Evolutionary conservation across 192 early-diverging fungal genomes (phyloP), one percentile per base, ranked within the genome.

Genomic region (Rhizoclosmatium globosum): DNA sequence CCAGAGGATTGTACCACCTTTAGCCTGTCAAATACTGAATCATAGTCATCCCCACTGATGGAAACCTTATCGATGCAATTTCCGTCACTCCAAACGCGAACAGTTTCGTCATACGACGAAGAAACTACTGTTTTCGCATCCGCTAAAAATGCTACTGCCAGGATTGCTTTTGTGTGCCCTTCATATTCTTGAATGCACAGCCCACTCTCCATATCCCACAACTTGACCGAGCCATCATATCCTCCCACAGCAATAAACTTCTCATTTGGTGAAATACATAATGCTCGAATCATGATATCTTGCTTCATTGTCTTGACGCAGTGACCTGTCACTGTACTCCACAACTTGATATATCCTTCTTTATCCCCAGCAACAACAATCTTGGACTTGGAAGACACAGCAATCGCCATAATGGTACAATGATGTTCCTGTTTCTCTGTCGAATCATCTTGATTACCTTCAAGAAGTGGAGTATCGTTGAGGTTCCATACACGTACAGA

Each of bases 11-110:
- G 31, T 31, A 31, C 31, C 31, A 31, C 31, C 31, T 31, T 31
- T 0, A 31, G 31, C 31, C 0, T 31, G 31, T 31, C 31, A 31
- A 31, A 31, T 31, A 31, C 31, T 31, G 31, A 31, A 31, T 31
- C 31, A 31, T 31, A 31, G 31, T 31, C 31, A 31, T 31, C 31
- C 31, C 31, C 31, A 31, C 31, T 31, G 31, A 31, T 31, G 0
- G 31, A 31, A 31, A 31, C 31, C 31, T 31, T 31, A 31, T 31
- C 31, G 0, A 31, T 31, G 0, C 31, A 31, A 31, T 31, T 74
- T 66, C 7, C 80, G 21, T 92, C 89, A 78, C 92, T 86, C 74
- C 74, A 79, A 39, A 79, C 46, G 17, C 48, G 6, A 73, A 79
- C 58, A 9, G 74, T 79, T 44, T 61, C n/a, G 47, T 79, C 78